Evolutionary conservation across 768 basidiomycete species (phyloP).

Genomic region (Terana coerulea): DNA sequence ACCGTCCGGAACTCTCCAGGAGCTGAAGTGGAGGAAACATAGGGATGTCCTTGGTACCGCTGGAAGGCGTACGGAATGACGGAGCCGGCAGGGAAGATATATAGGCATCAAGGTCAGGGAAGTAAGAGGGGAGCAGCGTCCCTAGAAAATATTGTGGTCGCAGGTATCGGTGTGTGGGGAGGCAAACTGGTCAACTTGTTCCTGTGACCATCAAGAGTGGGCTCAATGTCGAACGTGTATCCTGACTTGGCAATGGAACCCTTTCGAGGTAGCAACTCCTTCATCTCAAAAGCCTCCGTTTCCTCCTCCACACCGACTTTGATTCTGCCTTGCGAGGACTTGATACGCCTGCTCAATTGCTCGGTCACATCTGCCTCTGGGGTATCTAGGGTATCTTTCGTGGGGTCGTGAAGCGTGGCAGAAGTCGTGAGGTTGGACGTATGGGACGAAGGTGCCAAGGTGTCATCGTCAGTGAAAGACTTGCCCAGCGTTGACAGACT

Average conservation of each 20-base stretch:
- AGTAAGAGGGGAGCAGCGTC: slow-evolving; percentile 51
- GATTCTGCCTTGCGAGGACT: not conserved
- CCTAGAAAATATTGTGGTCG: slow-evolving; percentile 54
- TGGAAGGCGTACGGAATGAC: slow-evolving; percentile 26
- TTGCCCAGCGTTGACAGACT: slow-evolving; percentile 5
- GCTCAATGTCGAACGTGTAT: no score
- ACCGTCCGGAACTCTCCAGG: slow-evolving; percentile 42
- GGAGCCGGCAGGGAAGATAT: slow-evolving; percentile 47
- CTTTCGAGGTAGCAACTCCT: not conserved
- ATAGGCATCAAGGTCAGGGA: slow-evolving; percentile 60
- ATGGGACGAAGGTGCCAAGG: slow-evolving; percentile 8
- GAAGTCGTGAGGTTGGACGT: slow-evolving; percentile 6
- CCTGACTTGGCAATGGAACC: not conserved
- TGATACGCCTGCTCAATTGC: no score
- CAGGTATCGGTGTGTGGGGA: slow-evolving; percentile 47
- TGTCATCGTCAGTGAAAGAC: slow-evolving; percentile 15
- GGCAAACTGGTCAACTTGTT: not conserved
- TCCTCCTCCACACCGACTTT: not conserved
- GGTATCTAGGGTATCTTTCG: not conserved
- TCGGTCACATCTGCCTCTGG: slow-evolving; percentile 14
- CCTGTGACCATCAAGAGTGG: no score
- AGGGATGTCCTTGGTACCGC: slow-evolving; percentile 10
- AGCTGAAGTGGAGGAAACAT: slow-evolving; percentile 67
- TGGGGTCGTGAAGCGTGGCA: not conserved
- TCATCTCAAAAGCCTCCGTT: slow-evolving; percentile 4